Evolutionary conservation across 1,284 basidiomycete genomes (phyloP).

Genomic region (Polyporus tsugae): DNA sequence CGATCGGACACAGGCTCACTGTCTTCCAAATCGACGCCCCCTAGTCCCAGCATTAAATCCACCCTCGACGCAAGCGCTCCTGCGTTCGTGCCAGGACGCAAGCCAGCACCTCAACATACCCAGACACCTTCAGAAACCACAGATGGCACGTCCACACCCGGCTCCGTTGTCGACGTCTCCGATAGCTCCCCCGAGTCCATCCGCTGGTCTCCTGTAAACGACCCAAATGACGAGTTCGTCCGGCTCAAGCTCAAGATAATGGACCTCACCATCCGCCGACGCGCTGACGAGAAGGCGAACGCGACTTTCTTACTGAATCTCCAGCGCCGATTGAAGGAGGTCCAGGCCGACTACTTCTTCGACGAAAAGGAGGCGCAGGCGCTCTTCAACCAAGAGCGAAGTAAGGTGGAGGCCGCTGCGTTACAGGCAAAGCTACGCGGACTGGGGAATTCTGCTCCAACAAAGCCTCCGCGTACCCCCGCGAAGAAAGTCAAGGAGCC

Average conservation of each 20-base stretch:
- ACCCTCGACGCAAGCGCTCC: conserved; percentile 45
- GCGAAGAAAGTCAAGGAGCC: conserved; percentile 23
- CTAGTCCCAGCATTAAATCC: conserved; percentile 25
- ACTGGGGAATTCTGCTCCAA: conserved; percentile 7
- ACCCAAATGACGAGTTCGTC: conserved; percentile 72
- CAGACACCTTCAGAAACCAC: conserved; percentile 1
- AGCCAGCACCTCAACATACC: conserved; percentile 17
- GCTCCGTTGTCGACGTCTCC: conserved; percentile 16
- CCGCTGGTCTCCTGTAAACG: conserved; percentile 51
- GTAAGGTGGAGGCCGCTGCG: conserved; percentile 56
- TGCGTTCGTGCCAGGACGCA: conserved; percentile 46
- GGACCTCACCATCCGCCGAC: conserved; percentile 47
- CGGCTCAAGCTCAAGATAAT: conserved; percentile 64
- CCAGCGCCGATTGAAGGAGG: conserved; percentile 58
- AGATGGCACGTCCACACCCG: conserved; percentile 19
- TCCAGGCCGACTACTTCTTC: conserved; percentile 81
- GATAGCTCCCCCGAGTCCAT: conserved; percentile 36
- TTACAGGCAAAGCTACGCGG: conserved; percentile 67
- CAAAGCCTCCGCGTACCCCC: conserved; percentile 9
- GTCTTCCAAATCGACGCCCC: conserved; percentile 20
- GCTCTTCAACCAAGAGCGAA: conserved; percentile 63
- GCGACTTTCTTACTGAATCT: conserved; percentile 54
- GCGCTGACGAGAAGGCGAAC: conserved; percentile 46
- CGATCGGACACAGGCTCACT: conserved; percentile 36
- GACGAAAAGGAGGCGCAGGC: conserved; percentile 73